Base-by-base conservation (phyloP, 139 green algal genomes). In the Chlorella sp. region DNA sequence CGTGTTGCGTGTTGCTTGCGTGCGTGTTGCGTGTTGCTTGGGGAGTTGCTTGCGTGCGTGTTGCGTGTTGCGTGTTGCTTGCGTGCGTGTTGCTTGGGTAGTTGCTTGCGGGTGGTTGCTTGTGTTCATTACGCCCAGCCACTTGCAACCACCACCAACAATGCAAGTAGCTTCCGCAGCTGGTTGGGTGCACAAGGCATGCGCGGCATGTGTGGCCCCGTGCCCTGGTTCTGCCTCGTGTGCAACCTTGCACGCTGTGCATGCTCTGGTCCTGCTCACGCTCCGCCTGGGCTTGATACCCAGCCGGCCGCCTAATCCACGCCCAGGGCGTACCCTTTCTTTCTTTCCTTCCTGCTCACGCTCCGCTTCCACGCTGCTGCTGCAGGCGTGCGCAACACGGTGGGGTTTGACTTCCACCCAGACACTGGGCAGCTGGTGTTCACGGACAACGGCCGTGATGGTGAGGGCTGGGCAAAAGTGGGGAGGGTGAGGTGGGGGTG, bases 351-450 rank as follows among this genome's bases (percentile, higher is more conserved):
- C 65, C 11, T 32, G 32, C 34, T 32, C 65, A 8, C 32, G 24
- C 19, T 22, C 38, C 40, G 1, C 40, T 34, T 20, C 69, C 28
- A 4, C 41, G 4, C 41, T 36, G 24, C 28, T 1, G 3, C 34
- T 26, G 20, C 77, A 73, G 86, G 86, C 56, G 38, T 88, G 24
- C 60, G 87, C 41, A 90, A 90, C 67, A 88, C 83, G 1, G 87
- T 90, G 58, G 87, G 87, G n/a, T 90, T 90, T 32, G 87, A 88
- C 70, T 90, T 72, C 68, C 84, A 90, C 75, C 87, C 87, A 30
- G 56, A 65, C 19, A 90, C 77, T 20, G n/a, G 30, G 51, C 19
- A 88, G 83, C 62, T 90, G 41, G 88, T 48, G 32, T 88, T 88
- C 80, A 90, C 87, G 19, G 87, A 90, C 58, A 90, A 90, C 73